Evolutionary conservation across 305 asterid species (phyloP), one percentile per base, ranked within the genome.

Genomic region (Fraxinus floribunda): DNA sequence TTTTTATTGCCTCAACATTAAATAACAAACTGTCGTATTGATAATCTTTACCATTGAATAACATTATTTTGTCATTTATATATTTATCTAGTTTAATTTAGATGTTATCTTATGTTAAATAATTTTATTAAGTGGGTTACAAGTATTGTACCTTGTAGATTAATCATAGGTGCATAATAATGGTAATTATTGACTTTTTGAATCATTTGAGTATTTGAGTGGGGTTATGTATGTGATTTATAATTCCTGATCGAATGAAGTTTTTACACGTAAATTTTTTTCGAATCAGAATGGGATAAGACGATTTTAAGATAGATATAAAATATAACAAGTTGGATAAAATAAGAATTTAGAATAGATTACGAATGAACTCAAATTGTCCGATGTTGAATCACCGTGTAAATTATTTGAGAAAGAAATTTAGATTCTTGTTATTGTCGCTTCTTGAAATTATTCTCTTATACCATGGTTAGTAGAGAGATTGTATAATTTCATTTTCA

Each of bases 131-230:
- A 80, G 79, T 79, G 81, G 85, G 81, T 74, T 55, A 49, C 29
- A 79, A 75, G 81, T 78, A 81, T 80, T 62, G 70, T 29, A 10
- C 38, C 57, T 49, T 75, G 87, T 78, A 60, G 76, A 39, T 64
- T 18, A 34, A 62, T 66, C 52, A 32, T 80, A 39, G 72, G 76
- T 79, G 82, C 75, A 78, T 44, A 73, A 34, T 78, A 70, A 81
- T 72, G 75, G 70, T 44, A 68, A 78, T 75, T 80, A 74, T 77
- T 72, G 86, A 77, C 86, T 77, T 79, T 20, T 13, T 20, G 55
- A 7, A 26, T 7, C 57, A 22, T 22, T 22, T 22, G 24, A 22
- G 24, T 22, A 44, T 79, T 52, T 70, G 77, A 57, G 82, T 85
- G 86, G 84, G 82, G 73, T 6, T 82, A 13, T 38, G 46, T 35